Percentiles rank a stretch among this genome's conserved stretches.
These are phyloP conservation scores for Xylaria sp. DNA, from an alignment of 2,329 filamentous ascomycete species.

Conservation along the genomic window DNA sequence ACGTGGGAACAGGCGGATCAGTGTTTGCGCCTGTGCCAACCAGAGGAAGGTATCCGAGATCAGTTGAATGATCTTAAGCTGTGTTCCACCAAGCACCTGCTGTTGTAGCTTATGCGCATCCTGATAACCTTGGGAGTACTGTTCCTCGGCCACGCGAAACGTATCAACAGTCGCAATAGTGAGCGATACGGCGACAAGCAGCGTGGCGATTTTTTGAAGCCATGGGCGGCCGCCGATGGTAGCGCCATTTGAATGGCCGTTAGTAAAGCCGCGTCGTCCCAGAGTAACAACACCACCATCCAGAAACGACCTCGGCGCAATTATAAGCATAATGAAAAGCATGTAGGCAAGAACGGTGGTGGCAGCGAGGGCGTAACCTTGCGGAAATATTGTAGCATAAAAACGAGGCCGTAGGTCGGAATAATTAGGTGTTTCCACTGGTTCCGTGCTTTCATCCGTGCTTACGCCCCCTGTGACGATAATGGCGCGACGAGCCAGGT, in stretches of 20 bases:
- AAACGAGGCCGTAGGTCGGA: constrained; percentile 85
- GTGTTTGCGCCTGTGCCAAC: constrained; percentile 95
- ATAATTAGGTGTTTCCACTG: constrained; percentile 54
- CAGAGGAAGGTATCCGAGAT: constrained; percentile 97
- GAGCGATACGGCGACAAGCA: constrained; percentile 82
- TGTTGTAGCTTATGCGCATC: constrained; percentile 80
- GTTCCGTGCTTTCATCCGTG: constrained; percentile 52
- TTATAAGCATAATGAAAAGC: constrained; percentile 91
- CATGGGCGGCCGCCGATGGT: constrained; percentile 92
- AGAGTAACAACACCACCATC: constrained; percentile 85
- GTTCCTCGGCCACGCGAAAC: constrained; percentile 81
- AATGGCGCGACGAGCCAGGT: constrained; percentile 53
- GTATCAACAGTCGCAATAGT: constrained; percentile 95
- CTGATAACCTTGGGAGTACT: constrained; percentile 82
- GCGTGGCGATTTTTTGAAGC: constrained; percentile 84
- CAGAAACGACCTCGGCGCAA: constrained; percentile 93
- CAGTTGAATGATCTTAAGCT: constrained; percentile 89
- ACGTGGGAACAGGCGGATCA: constrained; percentile 94
- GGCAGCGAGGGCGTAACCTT: constrained; percentile 90
- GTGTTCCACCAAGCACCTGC: constrained; percentile 82
- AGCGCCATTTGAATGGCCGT: constrained; percentile 79
- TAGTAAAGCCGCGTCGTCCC: constrained; percentile 84
- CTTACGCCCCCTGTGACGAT: constrained; percentile 55
- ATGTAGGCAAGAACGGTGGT: constrained; percentile 92
- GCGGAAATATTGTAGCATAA: constrained; percentile 91